Evolutionary conservation across 768 basidiomycete genomes (phyloP), one percentile per base, ranked within the genome.

Genomic region (Strobilomyces dryophilus): DNA sequence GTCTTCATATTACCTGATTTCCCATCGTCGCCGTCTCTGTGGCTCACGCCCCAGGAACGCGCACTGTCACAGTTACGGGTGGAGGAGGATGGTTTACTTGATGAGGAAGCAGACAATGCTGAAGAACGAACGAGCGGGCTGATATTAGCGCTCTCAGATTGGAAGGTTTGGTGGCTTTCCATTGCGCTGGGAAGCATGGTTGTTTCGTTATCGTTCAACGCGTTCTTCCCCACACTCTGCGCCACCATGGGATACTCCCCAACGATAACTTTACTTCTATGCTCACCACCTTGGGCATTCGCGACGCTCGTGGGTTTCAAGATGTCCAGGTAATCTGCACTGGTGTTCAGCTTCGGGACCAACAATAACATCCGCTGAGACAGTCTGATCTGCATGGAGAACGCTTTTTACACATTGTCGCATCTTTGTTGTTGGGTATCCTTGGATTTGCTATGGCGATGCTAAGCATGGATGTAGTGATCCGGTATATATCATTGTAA

Each of bases 141-240:
- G 4, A 56, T 68, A 9, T 63, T 85, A 56, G 87, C 90, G 11
- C 39, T 89, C 51, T 74, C 74, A 18, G 92, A 94, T 62, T 83
- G 85, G 86, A 88, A 85, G 66, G 88, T 94, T 36, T 93, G 90
- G 86, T 88, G 80, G 80, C 75, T 95, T 41, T 76, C 85, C 18
- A 50, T 89, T 27, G 76, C 84, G 3, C 66, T 89, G 51, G 80
- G 80, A 14, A 77, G 76, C 58, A 76, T 82, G 70, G 57, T 64
- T 35, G 69, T 86, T 35, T 80, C 85, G 9, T 61, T 90, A 26
- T 84, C 82, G 5, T 92, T 92, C 76, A 86, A 88, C 64, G 84
- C 83, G 8, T 90, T 83, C 68, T 92, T 92, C 71, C 89, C 87
- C 7, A 88, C 90, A 0, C 69, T 93, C 51, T 80, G 79, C 27